A percentile compares a stretch with the other conserved stretches of the same genome.
Conservation (phyloP, 768 basidiomycete genomes). For the Hydnum rufescens region DNA sequence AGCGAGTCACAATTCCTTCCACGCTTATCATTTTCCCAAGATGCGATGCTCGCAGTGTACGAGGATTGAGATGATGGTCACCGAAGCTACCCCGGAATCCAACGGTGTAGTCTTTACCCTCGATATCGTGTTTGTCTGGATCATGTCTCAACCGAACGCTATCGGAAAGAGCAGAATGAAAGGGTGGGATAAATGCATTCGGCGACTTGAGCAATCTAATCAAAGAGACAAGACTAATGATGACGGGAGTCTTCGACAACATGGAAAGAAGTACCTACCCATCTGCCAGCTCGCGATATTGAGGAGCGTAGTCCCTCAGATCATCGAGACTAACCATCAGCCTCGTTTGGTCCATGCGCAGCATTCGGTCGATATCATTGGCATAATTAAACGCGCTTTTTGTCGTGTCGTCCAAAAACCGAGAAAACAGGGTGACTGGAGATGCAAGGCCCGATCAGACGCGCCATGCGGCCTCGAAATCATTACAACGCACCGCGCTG, state of each 20-base stretch:
- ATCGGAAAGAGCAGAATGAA: conserved; percentile 63
- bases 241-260: background rate
- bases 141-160: conserved; percentile 53
- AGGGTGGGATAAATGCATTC: conserved; percentile 66
- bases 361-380: conserved; percentile 65
- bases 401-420: conserved; percentile 10
- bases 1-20: conserved; percentile 95
- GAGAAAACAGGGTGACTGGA: background rate
- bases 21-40: conserved; percentile 92
- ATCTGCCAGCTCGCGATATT: conserved; percentile 37
- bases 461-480: background rate
- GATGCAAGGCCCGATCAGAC: background rate
- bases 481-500: background rate
- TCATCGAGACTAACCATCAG: conserved; percentile 93
- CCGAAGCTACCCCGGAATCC: conserved; percentile 95
- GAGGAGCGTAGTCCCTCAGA: conserved; percentile 77
- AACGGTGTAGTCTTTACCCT: conserved; percentile 62
- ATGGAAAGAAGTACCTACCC: conserved; percentile 17
- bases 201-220: conserved; percentile 76
- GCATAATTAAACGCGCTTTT: conserved; percentile 45
- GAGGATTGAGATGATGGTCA: conserved; percentile 91
- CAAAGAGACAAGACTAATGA: background rate
- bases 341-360: conserved; percentile 64
- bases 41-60: conserved; percentile 71
- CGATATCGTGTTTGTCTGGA: conserved; percentile 59